A percentile compares a stretch with the other conserved stretches of the same genome.
phyloP scores from a whole-genome alignment of 257 asterid genomes.

The Penstemon eatonii region DNA sequence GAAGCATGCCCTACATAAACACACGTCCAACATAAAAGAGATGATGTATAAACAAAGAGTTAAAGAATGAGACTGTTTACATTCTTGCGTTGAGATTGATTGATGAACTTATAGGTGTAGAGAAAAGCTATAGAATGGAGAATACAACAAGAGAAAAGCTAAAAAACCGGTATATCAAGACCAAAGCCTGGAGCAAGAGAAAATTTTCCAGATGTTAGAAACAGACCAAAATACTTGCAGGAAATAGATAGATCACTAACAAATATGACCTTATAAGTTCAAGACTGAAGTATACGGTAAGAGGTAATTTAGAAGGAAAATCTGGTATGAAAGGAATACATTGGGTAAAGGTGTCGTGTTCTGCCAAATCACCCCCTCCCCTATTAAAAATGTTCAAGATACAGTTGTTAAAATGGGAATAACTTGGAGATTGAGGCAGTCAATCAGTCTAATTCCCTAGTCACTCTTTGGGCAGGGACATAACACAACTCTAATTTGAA shows the following conservation, averaged over 20 bases:
- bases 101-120: constrained; percentile 68
- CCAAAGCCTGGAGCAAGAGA: constrained; percentile 69
- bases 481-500: no score
- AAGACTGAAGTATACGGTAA: no score
- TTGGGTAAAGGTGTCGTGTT: no score
- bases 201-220: constrained; percentile 32
- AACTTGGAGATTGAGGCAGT: no score
- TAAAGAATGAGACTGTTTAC: constrained; percentile 17
- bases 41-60: constrained; percentile 15
- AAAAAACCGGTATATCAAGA: constrained; percentile 82
- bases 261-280: constrained; percentile 5
- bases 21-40: constrained; percentile 24
- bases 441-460: no score
- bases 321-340: no score
- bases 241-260: neutral
- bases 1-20: constrained; percentile 50
- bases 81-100: constrained; percentile 58
- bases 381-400: no score
- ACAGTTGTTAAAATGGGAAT: no score
- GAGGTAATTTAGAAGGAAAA: no score
- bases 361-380: no score
- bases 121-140: constrained; percentile 68
- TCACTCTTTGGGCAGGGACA: no score
- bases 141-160: constrained; percentile 76
- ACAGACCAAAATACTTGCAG: constrained; percentile 22